Evolutionary conservation across 768 basidiomycete genomes (phyloP).

Genomic region (Boletus insuetus): DNA sequence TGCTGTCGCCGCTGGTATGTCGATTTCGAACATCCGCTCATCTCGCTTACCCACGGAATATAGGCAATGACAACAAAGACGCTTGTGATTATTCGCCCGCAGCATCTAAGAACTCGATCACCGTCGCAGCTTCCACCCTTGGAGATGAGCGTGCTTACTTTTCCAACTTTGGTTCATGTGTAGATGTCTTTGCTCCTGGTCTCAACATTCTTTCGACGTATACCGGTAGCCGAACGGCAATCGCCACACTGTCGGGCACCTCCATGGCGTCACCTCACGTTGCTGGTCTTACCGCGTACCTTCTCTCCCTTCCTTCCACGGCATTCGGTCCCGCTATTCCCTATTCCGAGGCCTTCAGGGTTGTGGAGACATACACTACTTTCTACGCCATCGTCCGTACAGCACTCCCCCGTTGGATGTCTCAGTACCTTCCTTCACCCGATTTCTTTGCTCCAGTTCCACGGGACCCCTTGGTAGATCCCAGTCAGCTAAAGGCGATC

Average conservation of each 20-base stretch:
- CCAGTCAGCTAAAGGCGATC: slow-evolving; percentile 74
- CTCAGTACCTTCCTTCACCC: slow-evolving; percentile 55
- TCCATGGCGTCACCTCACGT: slow-evolving; percentile 96
- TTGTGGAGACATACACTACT: slow-evolving; percentile 38
- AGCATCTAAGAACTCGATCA: slow-evolving; percentile 82
- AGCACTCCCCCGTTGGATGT: slow-evolving; percentile 56
- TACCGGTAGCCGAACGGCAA: slow-evolving; percentile 58
- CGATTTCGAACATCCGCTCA: not conserved
- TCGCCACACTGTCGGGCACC: slow-evolving; percentile 81
- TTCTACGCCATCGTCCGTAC: slow-evolving; percentile 55
- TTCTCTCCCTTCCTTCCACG: slow-evolving; percentile 76
- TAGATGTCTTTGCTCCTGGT: slow-evolving; percentile 91
- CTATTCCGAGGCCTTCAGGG: slow-evolving; percentile 33
- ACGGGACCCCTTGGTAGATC: slow-evolving; percentile 48
- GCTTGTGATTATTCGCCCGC: slow-evolving; percentile 95
- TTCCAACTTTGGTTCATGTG: slow-evolving; percentile 89
- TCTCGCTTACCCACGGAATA: not conserved
- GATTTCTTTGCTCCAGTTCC: slow-evolving; percentile 44
- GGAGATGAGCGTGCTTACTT: slow-evolving; percentile 83
- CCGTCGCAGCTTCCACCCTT: slow-evolving; percentile 89
- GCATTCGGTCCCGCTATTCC: slow-evolving; percentile 55
- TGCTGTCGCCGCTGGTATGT: slow-evolving; percentile 90
- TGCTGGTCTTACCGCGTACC: slow-evolving; percentile 88
- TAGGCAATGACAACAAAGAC: slow-evolving; percentile 80
- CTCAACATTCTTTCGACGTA: slow-evolving; percentile 90